Conservation (phyloP, 495 filamentous ascomycete genomes). For the Alectoria sarmentosa region DNA sequence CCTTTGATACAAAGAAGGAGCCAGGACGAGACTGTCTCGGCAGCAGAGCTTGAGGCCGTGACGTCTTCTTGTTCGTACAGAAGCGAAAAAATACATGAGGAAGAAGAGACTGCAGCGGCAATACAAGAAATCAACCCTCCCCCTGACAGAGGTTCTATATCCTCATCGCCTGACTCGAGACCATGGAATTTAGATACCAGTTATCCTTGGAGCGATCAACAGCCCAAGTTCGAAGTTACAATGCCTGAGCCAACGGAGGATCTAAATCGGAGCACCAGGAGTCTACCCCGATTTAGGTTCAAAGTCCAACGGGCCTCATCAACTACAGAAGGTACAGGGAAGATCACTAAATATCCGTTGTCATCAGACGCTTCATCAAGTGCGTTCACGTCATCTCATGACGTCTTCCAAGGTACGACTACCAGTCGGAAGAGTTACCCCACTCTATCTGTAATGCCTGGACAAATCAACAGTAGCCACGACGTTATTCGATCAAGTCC, state of each 20-base stretch:
- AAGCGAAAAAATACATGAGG: not conserved
- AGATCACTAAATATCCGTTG: conserved; percentile 14
- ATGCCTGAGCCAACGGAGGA: conserved; percentile 18
- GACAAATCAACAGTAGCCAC: conserved; percentile 26
- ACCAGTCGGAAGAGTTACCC: conserved; percentile 13
- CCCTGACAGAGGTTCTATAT: conserved; percentile 10
- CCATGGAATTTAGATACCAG: conserved; percentile 28
- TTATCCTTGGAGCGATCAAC: conserved; percentile 27
- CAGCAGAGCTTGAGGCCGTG: conserved; percentile 6
- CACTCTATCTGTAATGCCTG: conserved; percentile 13
- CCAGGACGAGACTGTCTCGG: not conserved
- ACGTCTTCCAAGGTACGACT: conserved; percentile 9
- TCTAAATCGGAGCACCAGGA: conserved; percentile 4
- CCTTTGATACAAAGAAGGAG: conserved; percentile 16
- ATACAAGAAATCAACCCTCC: not conserved
- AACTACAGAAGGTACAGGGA: conserved; percentile 10
- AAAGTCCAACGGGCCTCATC: conserved; percentile 23
- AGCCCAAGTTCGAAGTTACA: conserved; percentile 22
- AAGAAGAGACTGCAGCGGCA: not conserved
- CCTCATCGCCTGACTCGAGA: conserved; percentile 20
- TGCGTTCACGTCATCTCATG: conserved; percentile 3
- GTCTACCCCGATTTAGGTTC: conserved; percentile 21
- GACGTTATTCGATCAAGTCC: conserved; percentile 15
- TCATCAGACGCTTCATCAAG: conserved; percentile 12
- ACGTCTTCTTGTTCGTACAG: not conserved